These are phyloP conservation scores for Leptographium wingfieldii DNA, from an alignment of 2,329 filamentous ascomycete species.

Conservation along the genomic window DNA sequence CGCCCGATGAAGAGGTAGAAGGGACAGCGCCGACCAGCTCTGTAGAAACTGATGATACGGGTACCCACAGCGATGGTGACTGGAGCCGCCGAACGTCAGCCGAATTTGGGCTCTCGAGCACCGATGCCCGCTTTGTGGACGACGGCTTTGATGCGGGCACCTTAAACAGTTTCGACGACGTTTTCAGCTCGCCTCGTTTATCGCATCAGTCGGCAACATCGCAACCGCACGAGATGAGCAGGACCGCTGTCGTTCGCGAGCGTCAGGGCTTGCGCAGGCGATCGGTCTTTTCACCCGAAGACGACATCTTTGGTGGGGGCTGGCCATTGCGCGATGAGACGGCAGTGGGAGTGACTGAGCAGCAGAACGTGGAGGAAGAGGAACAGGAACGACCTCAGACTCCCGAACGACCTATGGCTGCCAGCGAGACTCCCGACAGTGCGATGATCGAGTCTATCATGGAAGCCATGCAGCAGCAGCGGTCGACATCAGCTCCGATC, in stretches of 20 bases:
- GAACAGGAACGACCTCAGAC: slow-evolving; percentile 26
- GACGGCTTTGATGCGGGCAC: slow-evolving; percentile 34
- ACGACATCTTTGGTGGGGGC: slow-evolving; percentile 50
- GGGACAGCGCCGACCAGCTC: slow-evolving; percentile 11
- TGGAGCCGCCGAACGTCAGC: slow-evolving; percentile 20
- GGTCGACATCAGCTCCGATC: slow-evolving; percentile 28
- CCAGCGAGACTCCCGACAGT: slow-evolving; percentile 19
- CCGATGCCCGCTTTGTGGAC: slow-evolving; percentile 32
- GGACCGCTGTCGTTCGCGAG: slow-evolving; percentile 41
- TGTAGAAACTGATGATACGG: slow-evolving; percentile 14
- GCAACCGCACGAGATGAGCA: slow-evolving; percentile 26
- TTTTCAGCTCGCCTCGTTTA: slow-evolving; percentile 26
- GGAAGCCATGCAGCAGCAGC: slow-evolving; percentile 48
- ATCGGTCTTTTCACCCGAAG: slow-evolving; percentile 52
- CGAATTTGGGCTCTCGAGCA: slow-evolving; percentile 26
- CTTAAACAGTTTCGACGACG: slow-evolving; percentile 29
- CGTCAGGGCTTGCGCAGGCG: slow-evolving; percentile 38
- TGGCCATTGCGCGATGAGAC: slow-evolving; percentile 31
- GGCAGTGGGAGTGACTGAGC: slow-evolving; percentile 19
- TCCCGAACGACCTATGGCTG: slow-evolving; percentile 20
- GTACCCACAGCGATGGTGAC: slow-evolving; percentile 30
- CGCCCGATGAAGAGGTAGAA: slow-evolving; percentile 47
- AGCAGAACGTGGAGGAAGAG: slow-evolving; percentile 21
- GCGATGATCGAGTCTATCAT: slow-evolving; percentile 49
- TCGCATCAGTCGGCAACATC: neutral